These are phyloP conservation scores for Phycomyces blakesleeanus DNA, from an alignment of 192 early-diverging fungal genomes.

Conservation along the genomic window DNA sequence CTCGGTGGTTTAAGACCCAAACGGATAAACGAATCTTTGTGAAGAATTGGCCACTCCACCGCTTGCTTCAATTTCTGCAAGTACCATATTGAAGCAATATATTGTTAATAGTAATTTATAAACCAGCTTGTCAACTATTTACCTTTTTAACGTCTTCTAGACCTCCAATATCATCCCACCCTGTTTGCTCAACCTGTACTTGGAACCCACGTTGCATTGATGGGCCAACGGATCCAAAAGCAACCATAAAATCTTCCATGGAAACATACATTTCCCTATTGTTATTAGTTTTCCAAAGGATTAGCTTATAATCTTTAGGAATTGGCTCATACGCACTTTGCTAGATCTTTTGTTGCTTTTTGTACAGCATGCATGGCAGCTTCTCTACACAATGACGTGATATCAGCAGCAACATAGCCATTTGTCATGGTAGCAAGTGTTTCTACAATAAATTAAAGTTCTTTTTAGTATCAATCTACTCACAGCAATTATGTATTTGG, in stretches of 20 bases:
- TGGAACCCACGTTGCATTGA: slow-evolving; percentile 68
- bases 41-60: slow-evolving; percentile 84
- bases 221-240: slow-evolving; percentile 60
- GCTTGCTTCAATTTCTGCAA: slow-evolving; percentile 68
- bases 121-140: too few species aligned
- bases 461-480: too few species aligned
- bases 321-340: slow-evolving; percentile 7
- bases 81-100: too few species aligned
- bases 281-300: neutral
- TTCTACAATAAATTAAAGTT: slow-evolving; percentile 6
- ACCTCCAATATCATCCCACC: slow-evolving; percentile 90
- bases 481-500: too few species aligned
- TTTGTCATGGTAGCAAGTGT: slow-evolving; percentile 64
- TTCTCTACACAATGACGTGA: slow-evolving; percentile 80
- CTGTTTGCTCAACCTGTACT: slow-evolving; percentile 54
- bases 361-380: slow-evolving; percentile 59
- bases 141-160: slow-evolving; percentile 77
- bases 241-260: slow-evolving; percentile 60
- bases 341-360: slow-evolving; percentile 15
- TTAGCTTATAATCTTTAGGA: neutral
- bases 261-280: slow-evolving; percentile 30
- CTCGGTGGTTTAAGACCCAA: slow-evolving; percentile 79
- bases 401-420: slow-evolving; percentile 94
- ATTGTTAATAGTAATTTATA: too few species aligned
- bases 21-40: slow-evolving; percentile 60